These are phyloP conservation scores for Gracilariopsis chorda DNA, from an alignment of 23 red algal genomes.

Conservation along the genomic window DNA sequence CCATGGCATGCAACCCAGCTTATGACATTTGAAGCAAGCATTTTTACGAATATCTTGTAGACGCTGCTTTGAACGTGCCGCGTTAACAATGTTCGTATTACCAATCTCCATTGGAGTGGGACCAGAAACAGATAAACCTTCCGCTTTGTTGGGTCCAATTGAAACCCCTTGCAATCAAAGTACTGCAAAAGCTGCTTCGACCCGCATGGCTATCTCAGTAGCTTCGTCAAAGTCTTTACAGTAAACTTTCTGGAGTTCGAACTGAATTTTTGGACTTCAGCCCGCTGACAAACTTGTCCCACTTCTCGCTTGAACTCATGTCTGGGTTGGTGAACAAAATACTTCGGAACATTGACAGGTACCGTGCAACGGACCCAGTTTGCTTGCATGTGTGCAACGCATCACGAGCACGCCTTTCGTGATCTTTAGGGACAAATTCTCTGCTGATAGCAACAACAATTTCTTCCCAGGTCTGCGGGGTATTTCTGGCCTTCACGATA, in stretches of 20 bases:
- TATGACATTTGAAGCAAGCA: constrained; percentile 16
- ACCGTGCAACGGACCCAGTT: background rate
- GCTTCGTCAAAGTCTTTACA: background rate
- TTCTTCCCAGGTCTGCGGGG: background rate
- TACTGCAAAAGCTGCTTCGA: background rate
- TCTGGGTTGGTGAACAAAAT: background rate
- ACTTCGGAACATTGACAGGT: background rate
- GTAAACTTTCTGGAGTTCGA: background rate
- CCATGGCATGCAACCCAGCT: background rate
- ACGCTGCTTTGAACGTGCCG: background rate
- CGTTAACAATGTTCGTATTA: background rate
- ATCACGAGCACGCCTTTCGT: background rate
- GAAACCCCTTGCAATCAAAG: background rate
- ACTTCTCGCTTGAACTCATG: background rate
- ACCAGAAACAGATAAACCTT: background rate
- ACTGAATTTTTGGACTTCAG: background rate
- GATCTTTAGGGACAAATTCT: background rate
- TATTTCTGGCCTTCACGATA: background rate
- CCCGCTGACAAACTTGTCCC: background rate
- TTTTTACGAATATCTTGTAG: background rate
- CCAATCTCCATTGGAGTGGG: background rate
- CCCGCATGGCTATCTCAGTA: background rate
- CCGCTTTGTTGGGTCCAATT: background rate
- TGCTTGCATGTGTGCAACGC: background rate
- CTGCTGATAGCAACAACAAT: background rate